Evolutionary conservation across 2,329 filamentous ascomycete species (phyloP).

Genomic region (Penicillium glabrum): DNA sequence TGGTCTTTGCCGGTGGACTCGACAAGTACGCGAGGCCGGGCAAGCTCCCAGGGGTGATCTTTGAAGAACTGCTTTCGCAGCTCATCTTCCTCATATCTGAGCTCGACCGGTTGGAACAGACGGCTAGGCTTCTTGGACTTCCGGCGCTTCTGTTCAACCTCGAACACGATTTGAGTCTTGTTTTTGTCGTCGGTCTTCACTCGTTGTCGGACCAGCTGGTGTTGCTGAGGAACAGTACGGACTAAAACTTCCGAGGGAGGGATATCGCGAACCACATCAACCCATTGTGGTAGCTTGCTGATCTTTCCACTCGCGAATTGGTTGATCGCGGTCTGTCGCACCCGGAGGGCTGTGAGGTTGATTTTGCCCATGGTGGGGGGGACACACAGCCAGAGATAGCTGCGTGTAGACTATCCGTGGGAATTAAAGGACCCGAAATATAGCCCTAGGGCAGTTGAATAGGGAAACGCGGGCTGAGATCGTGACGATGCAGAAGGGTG

Average conservation of each 20-base stretch:
- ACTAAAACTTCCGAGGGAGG: slow-evolving; percentile 62
- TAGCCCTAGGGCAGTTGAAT: background rate
- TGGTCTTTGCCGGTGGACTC: slow-evolving; percentile 84
- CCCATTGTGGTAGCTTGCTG: slow-evolving; percentile 51
- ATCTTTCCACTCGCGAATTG: slow-evolving; percentile 39
- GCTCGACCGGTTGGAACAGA: slow-evolving; percentile 75
- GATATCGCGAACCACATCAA: slow-evolving; percentile 55
- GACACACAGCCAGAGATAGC: background rate
- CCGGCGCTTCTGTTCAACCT: slow-evolving; percentile 36
- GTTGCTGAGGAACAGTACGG: slow-evolving; percentile 54
- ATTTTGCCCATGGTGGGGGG: slow-evolving; percentile 43
- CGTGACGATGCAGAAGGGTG: slow-evolving; percentile 2
- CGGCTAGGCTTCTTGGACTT: slow-evolving; percentile 66
- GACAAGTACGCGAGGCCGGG: slow-evolving; percentile 78
- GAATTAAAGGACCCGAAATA: background rate
- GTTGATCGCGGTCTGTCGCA: slow-evolving; percentile 43
- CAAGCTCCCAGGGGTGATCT: slow-evolving; percentile 97
- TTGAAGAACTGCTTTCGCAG: slow-evolving; percentile 80
- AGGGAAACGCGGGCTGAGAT: background rate
- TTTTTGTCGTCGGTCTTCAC: slow-evolving; percentile 31
- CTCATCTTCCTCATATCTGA: slow-evolving; percentile 79
- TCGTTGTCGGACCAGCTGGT: slow-evolving; percentile 43
- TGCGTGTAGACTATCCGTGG: background rate
- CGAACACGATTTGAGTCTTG: slow-evolving; percentile 35
- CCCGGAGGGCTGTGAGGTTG: slow-evolving; percentile 48